A percentile compares a stretch with the other conserved stretches of the same genome.
Conservation (phyloP, 2,329 filamentous ascomycete species). For the Microdochium paspali region DNA sequence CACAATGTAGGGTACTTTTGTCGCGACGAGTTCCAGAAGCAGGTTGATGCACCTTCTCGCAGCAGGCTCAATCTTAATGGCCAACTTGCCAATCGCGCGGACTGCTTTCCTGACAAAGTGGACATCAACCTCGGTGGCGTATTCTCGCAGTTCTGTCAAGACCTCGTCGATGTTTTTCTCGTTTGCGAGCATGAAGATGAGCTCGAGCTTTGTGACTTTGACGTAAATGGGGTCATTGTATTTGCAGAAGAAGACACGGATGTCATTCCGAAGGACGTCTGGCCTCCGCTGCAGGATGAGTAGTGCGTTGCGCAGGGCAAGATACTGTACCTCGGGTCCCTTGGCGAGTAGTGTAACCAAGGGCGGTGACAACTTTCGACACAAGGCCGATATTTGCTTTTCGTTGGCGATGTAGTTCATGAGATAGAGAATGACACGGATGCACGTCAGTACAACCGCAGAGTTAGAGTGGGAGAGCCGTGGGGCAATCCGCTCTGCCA, state of each 20-base stretch:
- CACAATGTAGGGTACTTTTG: slow-evolving; percentile 98
- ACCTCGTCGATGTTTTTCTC: slow-evolving; percentile 95
- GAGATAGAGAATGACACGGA: slow-evolving; percentile 90
- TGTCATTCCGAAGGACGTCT: slow-evolving; percentile 91
- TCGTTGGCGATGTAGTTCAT: slow-evolving; percentile 98
- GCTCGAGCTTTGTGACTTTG: slow-evolving; percentile 95
- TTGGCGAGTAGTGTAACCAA: slow-evolving; percentile 92
- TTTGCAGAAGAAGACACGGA: slow-evolving; percentile 99
- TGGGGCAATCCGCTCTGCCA: slow-evolving; percentile 92
- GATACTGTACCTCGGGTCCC: slow-evolving; percentile 95
- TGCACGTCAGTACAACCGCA: slow-evolving; percentile 90
- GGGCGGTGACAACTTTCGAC: slow-evolving; percentile 87
- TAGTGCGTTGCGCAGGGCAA: slow-evolving; percentile 86
- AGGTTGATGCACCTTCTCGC: slow-evolving; percentile 87
- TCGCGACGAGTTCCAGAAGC: slow-evolving; percentile 84
- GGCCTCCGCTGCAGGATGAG: slow-evolving; percentile 88
- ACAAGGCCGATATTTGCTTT: slow-evolving; percentile 77
- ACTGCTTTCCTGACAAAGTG: slow-evolving; percentile 98
- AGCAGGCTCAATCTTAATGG: slow-evolving; percentile 96
- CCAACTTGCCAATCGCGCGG: slow-evolving; percentile 91
- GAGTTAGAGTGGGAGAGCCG: slow-evolving; percentile 95
- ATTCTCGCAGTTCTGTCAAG: slow-evolving; percentile 86
- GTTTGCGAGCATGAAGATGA: slow-evolving; percentile 97
- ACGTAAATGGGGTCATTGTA: slow-evolving; percentile 99
- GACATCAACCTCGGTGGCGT: slow-evolving; percentile 96